These are phyloP conservation scores for Vaccinium vitisidaea DNA, from an alignment of 148 eudicot genomes.

Conservation along the genomic window DNA sequence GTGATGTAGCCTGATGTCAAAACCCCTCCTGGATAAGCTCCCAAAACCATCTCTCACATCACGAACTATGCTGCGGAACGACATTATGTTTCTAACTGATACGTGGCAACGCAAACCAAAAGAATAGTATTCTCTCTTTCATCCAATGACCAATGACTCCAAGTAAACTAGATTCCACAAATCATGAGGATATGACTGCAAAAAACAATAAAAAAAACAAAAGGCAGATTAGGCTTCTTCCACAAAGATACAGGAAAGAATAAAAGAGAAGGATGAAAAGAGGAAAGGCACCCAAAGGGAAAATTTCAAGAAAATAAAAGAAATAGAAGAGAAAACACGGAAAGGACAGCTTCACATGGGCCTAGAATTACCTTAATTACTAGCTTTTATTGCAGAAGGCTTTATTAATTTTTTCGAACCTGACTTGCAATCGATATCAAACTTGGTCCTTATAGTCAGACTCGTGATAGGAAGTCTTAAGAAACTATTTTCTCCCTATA, in stretches of 20 bases:
- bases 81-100: conserved; percentile 28
- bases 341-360: conserved; percentile 24
- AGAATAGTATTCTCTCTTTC: conserved; percentile 7
- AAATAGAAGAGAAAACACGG: neutral
- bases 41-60: conserved; percentile 57
- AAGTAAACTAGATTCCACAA: conserved; percentile 12
- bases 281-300: neutral
- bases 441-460: neutral
- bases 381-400: neutral
- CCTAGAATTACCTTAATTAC: conserved; percentile 12
- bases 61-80: conserved; percentile 57
- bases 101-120: neutral
- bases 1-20: conserved; percentile 41
- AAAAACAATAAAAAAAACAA: conserved; percentile 8
- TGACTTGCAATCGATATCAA: neutral
- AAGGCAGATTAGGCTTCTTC: conserved; percentile 12
- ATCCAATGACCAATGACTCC: neutral
- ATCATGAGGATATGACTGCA: conserved; percentile 25
- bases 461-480: neutral
- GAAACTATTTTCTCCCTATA: neutral
- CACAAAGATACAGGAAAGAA: conserved; percentile 2
- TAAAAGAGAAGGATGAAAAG: conserved; percentile 8
- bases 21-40: conserved; percentile 49
- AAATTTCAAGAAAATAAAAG: conserved; percentile 11
- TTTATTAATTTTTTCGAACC: conserved; percentile 11